Conservation (phyloP, 352 stramenopile species). For the Hyaloperonospora brassicae region DNA sequence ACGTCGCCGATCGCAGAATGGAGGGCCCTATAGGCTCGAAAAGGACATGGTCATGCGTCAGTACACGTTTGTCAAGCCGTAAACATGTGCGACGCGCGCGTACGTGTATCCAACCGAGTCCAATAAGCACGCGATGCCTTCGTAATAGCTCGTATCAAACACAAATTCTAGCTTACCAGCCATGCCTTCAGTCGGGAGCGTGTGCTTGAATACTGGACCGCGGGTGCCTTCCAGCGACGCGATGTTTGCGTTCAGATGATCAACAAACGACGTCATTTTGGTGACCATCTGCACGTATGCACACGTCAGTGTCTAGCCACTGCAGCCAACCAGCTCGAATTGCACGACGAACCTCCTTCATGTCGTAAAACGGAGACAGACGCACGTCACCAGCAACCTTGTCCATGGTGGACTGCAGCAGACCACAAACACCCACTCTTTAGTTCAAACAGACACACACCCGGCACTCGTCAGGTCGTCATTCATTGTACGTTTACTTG, state of each 20-base stretch:
- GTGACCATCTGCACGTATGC: slow-evolving; percentile 37
- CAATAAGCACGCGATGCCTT: slow-evolving; percentile 90
- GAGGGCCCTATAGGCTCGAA: slow-evolving; percentile 38
- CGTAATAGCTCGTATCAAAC: slow-evolving; percentile 72
- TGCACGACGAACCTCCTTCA: slow-evolving; percentile 58
- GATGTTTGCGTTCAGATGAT: slow-evolving; percentile 81
- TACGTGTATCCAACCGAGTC: slow-evolving; percentile 84
- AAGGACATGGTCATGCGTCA: no score
- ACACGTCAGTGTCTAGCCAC: neutral
- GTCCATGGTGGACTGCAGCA: slow-evolving; percentile 72
- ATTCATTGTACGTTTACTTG: slow-evolving; percentile 63
- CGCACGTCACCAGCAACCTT: slow-evolving; percentile 87
- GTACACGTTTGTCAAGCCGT: no score
- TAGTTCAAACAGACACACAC: no score
- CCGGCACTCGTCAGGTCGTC: neutral
- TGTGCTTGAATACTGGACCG: slow-evolving; percentile 88
- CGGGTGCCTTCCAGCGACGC: slow-evolving; percentile 68
- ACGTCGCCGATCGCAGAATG: slow-evolving; percentile 68
- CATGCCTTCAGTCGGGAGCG: slow-evolving; percentile 67
- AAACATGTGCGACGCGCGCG: slow-evolving; percentile 5
- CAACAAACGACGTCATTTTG: slow-evolving; percentile 76
- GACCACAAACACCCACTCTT: no score
- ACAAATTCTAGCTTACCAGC: slow-evolving; percentile 83
- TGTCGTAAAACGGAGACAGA: slow-evolving; percentile 89
- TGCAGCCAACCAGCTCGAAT: neutral